A percentile compares a stretch with the other conserved stretches of the same genome.
These are phyloP conservation scores for Lipomyces sp. DNA, from an alignment of 805 yeast genomes.

Conservation along the genomic window DNA sequence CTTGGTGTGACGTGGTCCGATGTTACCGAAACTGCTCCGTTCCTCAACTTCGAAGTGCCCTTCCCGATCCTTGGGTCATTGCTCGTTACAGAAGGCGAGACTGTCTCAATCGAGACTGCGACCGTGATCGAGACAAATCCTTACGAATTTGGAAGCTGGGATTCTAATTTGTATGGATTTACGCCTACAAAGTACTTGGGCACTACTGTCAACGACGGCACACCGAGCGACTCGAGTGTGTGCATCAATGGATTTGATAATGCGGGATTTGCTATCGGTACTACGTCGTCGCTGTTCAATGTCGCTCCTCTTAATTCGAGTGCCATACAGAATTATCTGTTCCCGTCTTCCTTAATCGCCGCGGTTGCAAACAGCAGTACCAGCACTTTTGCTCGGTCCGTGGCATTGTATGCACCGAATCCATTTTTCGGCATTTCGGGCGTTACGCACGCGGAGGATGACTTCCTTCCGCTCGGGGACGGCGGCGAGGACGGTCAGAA, in stretches of 20 bases:
- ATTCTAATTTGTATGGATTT: conserved; percentile 63
- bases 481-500: conserved; percentile 80
- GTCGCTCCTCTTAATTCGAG: conserved; percentile 16
- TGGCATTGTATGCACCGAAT: conserved; percentile 69
- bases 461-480: conserved; percentile 56
- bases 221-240: conserved; percentile 42
- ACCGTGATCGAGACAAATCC: conserved; percentile 56
- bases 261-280: conserved; percentile 67
- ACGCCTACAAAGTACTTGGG: conserved; percentile 71
- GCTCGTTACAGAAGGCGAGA: conserved; percentile 45
- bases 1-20: conserved; percentile 55
- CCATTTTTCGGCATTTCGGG: conserved; percentile 49
- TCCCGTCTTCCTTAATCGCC: conserved; percentile 37
- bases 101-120: conserved; percentile 57
- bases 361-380: conserved; percentile 37
- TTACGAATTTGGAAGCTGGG: conserved; percentile 84
- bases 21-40: conserved; percentile 58
- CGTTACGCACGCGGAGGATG: neutral
- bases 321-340: conserved; percentile 9
- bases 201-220: conserved; percentile 57
- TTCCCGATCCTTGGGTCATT: conserved; percentile 62
- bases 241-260: conserved; percentile 73
- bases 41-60: conserved; percentile 61
- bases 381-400: conserved; percentile 40
- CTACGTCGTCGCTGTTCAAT: conserved; percentile 48